phyloP scores from a whole-genome alignment of 495 filamentous ascomycete species.

The Hypoxylon perforatum region DNA sequence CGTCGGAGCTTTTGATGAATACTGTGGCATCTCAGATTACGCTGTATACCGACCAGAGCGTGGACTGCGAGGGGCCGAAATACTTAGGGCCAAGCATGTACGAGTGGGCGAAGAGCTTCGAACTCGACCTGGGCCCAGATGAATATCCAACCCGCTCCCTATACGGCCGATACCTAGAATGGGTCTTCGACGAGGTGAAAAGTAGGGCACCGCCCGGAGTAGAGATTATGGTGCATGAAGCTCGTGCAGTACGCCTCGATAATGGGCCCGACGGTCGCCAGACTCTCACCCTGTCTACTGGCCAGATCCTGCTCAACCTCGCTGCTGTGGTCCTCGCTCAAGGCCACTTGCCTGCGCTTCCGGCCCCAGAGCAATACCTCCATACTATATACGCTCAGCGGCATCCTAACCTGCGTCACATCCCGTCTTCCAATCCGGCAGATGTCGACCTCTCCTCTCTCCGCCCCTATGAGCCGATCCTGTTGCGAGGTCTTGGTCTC shows the following conservation, averaged over 20 bases:
- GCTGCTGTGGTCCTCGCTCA: slow-evolving; percentile 39
- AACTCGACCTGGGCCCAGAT: slow-evolving; percentile 12
- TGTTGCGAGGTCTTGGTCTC: slow-evolving; percentile 27
- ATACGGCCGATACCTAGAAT: slow-evolving; percentile 20
- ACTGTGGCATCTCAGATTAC: slow-evolving; percentile 36
- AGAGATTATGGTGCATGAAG: background rate
- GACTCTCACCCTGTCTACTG: slow-evolving; percentile 30
- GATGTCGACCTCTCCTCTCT: slow-evolving; percentile 17
- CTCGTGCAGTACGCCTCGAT: slow-evolving; percentile 3
- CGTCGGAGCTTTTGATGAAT: slow-evolving; percentile 40
- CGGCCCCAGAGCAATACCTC: background rate
- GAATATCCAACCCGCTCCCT: slow-evolving; percentile 28
- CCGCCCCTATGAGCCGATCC: slow-evolving; percentile 3
- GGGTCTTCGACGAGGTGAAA: slow-evolving; percentile 14
- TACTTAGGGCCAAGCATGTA: slow-evolving; percentile 19
- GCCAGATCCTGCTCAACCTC: slow-evolving; percentile 24
- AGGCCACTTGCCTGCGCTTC: slow-evolving; percentile 33
- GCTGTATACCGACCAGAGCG: slow-evolving; percentile 26
- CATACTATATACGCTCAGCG: background rate
- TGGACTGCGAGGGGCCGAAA: slow-evolving; percentile 18
- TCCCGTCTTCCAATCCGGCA: slow-evolving; percentile 4
- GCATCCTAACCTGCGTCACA: background rate
- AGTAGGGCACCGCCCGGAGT: background rate
- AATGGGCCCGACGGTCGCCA: slow-evolving; percentile 10
- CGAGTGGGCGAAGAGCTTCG: background rate